Evolutionary conservation across 1,139 yeast genomes (phyloP), one percentile per base, ranked within the genome.

Genomic region (Yamadazyma conglobata): DNA sequence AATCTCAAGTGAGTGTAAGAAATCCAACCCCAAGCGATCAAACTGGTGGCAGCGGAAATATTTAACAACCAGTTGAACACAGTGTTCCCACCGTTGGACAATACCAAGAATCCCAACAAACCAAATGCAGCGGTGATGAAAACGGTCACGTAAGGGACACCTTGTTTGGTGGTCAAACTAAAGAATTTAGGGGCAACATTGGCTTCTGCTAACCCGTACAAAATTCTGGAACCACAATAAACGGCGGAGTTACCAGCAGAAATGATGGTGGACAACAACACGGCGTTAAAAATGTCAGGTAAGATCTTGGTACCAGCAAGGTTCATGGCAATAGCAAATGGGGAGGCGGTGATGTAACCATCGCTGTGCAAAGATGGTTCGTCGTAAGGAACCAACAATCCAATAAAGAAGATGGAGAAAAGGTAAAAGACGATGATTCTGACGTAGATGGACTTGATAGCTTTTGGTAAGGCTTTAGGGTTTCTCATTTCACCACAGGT

Each of bases 41-140:
- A 67, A 30, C 89, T 89, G 5, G 88, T 79, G 27, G 82, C 81
- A 15, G 87, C 84, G 20, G 87, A 73, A 43, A 89, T 79, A 58
- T 85, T 86, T 44, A 87, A 72, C 42, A 89, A 73, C 89, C 95
- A 89, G 45, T 71, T 61, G 63, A 88, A 89, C 7, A 88, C 96
- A n/a, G 71, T 64, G 19, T 65, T 62, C 30, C 95, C 93, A 33
- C 64, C 57, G 12, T 70, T 57, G 19, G 82, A 71, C 36, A 77
- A 66, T 23, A 80, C 85, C 67, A 89, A 68, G 54, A 77, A 81
- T 1, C 88, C 88, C 40, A 76, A 62, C 19, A 75, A 60, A 28
- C 91, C 91, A 46, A 81, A 73, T 0, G 68, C 48, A 5, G 87
- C 61, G 4, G 88, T 78, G 45, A 65, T 53, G 1, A 71, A 33